Base-by-base conservation (phyloP, 2,329 filamentous ascomycete species). In the Phoma sp. region DNA sequence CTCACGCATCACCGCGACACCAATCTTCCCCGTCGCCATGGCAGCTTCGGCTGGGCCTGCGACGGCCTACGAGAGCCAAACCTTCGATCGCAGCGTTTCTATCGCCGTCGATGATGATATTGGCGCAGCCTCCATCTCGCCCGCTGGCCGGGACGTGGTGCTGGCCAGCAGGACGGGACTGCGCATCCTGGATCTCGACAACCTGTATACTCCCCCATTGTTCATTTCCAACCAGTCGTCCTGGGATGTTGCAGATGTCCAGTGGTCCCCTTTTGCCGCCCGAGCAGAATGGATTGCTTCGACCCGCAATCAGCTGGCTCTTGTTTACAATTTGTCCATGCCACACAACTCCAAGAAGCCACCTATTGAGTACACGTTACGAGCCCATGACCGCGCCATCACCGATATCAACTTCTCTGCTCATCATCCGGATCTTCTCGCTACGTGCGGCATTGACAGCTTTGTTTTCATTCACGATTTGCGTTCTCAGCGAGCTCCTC, bases 361-460 rank as follows among this genome's bases (percentile, higher is more conserved):
- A 64, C 90, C 89, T 0, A 92, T 97, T 59, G 91, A 97, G 73
- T 89, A 93, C 73, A 93, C 91, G 10, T 82, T 97, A 11, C 89
- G 96, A 67, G 91, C 88, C 2, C 93, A 91, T 73, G 90, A 86
- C 40, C 85, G 93, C 61, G 92, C 93, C 58, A 97, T 97, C 64
- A 97, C 93, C 7, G 93, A 97, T 71, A 92, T 97, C 74, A 97
- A 97, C 73, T 97, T 96, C 74, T 96, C 91, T 0, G 92, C 93
- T 4, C 91, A 96, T 64, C 90, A 97, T 69, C 91, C 92, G 0
- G 93, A 97, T 69, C 81, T 93, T 38, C 83, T 97, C 13, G 90
- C 92, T 8, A 96, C 93, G 0, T 97, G 92, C 73, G 90, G 91
- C 3, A 90, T 97, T 27, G 93, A 97, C 74, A 95, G 92, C 45